Evolutionary conservation across 192 early-diverging fungal genomes (phyloP).

Genomic region (Coemansia sp.): DNA sequence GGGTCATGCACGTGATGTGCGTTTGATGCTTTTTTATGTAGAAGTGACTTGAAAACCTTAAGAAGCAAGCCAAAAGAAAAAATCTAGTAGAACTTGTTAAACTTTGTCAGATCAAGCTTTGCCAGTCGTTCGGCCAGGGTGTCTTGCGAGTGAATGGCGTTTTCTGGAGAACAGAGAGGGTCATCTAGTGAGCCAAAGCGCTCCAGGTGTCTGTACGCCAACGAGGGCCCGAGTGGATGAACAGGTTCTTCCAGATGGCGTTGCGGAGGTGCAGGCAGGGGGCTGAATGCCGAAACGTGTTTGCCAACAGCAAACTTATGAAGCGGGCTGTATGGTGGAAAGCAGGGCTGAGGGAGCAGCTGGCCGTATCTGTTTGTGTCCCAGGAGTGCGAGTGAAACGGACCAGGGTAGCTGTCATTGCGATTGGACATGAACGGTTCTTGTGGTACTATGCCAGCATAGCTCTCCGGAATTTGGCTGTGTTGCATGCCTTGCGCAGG

Average conservation of each 20-base stretch:
- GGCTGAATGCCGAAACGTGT: not conserved
- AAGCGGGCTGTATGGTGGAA: not conserved
- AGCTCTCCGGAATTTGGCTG: not conserved
- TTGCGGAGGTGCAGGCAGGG: not conserved
- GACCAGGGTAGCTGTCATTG: not conserved
- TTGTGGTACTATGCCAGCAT: not conserved
- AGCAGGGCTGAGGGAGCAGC: not conserved
- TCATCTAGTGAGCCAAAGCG: not conserved
- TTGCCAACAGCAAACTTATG: not conserved
- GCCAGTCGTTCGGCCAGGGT: not conserved
- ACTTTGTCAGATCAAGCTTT: not conserved
- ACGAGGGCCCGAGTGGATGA: not conserved
- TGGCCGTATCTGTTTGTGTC: not conserved
- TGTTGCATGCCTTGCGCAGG: not conserved
- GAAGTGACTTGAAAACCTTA: too few relatives aligned
- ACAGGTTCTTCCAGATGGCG: not conserved
- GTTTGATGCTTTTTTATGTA: too few relatives aligned
- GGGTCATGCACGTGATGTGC: too few relatives aligned
- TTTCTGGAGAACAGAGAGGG: not conserved
- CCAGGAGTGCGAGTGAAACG: not conserved
- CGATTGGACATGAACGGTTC: not conserved
- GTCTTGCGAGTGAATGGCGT: not conserved
- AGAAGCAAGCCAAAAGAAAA: too few relatives aligned
- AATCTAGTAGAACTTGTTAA: not conserved
- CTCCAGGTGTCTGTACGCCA: not conserved